Evolutionary conservation across 2,329 filamentous ascomycete genomes (phyloP), one percentile per base, ranked within the genome.

Genomic region (Penicillium janthinellum): DNA sequence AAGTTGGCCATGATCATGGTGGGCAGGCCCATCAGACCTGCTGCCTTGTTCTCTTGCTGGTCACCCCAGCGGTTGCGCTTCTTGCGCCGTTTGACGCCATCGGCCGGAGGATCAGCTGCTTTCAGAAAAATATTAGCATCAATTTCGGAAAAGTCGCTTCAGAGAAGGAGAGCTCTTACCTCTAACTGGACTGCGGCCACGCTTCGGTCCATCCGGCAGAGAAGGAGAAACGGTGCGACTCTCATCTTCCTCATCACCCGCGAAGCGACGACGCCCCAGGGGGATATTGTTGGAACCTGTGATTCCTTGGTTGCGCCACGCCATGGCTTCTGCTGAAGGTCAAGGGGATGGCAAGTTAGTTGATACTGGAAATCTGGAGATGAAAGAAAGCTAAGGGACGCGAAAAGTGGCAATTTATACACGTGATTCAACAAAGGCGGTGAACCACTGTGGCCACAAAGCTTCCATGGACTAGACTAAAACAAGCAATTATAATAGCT

Each of bases 61-160:
- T 98, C 94, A 67, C 95, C 95, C 95, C 95, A 99, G 75, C 95
- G 89, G 78, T 99, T 99, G 77, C 94, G 90, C 89, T 97, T 98
- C 88, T 96, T 97, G 78, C 95, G 91, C 71, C 90, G 90, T 76
- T 90, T 91, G 64, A 89, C 86, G 59, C 91, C 94, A 79, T 97
- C 93, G 53, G 78, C 84, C 64, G 82, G 78, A 67, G 84, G 82
- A 73, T 78, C 73, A 59, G 76, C 74, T 77, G 58, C 25, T 56
- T 4, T 31, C 57, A 52, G 60, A 49, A 56, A 53, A 61, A 12
- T 28, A 39, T 17, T 38, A 69, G 63, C 68, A 57, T 47, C n/a
- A 12, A 41, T 14, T 15, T 20, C 25, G 15, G 15, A 11, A 7
- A 12, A 25, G 4, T 6, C 2, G n/a, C 35, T 17, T 17, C n/a